A percentile compares a stretch with the other conserved stretches of the same genome.
Evolutionary conservation across 192 early-diverging fungal genomes (phyloP).

Genomic region (Piromyces finnis): DNA sequence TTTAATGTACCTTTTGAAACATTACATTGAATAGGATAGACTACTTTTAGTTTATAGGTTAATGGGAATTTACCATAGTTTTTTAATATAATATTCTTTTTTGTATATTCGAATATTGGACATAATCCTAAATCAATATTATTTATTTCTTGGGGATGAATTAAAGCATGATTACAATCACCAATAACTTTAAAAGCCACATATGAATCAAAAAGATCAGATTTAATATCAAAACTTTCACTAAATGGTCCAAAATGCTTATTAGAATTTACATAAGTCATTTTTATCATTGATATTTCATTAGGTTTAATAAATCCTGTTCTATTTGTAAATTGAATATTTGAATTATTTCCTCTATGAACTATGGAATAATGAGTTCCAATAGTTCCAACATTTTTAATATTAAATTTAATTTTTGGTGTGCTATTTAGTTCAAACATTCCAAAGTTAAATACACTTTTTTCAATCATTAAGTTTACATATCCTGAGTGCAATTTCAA

Average conservation of each 20-base stretch:
- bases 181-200: slow-evolving; percentile 25
- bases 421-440: slow-evolving; percentile 36
- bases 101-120: slow-evolving; percentile 38
- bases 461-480: slow-evolving; percentile 22
- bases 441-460: slow-evolving; percentile 27
- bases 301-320: slow-evolving; percentile 26
- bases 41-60: slow-evolving; percentile 19
- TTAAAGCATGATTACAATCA: slow-evolving; percentile 39
- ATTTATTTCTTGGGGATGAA: slow-evolving; percentile 33
- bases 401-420: slow-evolving; percentile 16
- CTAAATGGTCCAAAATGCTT: slow-evolving; percentile 28
- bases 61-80: slow-evolving; percentile 40
- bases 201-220: slow-evolving; percentile 31
- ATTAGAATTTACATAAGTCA: slow-evolving; percentile 18
- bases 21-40: slow-evolving; percentile 32
- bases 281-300: slow-evolving; percentile 10
- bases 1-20: slow-evolving; percentile 15
- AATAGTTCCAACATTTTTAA: slow-evolving; percentile 37
- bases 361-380: slow-evolving; percentile 24
- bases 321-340: slow-evolving; percentile 23
- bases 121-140: slow-evolving; percentile 34
- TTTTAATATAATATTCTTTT: slow-evolving; percentile 19
- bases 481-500: slow-evolving; percentile 32
- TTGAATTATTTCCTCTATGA: slow-evolving; percentile 21
- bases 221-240: slow-evolving; percentile 25